These are phyloP conservation scores for Miscanthus lutarioriparius DNA, from an alignment of 176 grass and related monocot species.

Conservation along the genomic window DNA sequence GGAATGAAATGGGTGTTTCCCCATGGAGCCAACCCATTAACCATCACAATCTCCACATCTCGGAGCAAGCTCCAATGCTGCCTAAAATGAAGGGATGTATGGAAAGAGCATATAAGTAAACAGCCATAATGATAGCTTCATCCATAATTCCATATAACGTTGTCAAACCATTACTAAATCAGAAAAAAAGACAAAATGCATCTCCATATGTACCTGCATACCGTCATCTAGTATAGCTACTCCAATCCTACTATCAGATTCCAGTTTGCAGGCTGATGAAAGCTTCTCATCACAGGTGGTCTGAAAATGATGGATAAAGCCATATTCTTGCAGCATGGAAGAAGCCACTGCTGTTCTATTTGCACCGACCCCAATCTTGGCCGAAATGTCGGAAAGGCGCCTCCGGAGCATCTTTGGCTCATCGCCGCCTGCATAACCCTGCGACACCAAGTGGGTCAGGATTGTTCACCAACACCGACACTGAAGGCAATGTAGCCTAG, in stretches of 20 bases:
- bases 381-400: conserved; percentile 52
- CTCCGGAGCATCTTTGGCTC: conserved; percentile 75
- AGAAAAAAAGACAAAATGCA: neutral
- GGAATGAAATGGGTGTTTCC: conserved; percentile 75
- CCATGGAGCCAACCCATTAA: conserved; percentile 78
- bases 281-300: conserved; percentile 25
- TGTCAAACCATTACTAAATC: neutral
- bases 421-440: conserved; percentile 80
- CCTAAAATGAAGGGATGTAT: conserved; percentile 39
- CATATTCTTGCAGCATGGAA: conserved; percentile 58
- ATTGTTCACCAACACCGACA: neutral
- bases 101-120: neutral
- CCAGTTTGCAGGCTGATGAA: neutral
- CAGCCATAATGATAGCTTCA: neutral
- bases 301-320: conserved; percentile 33
- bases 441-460: neutral
- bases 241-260: conserved; percentile 55
- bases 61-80: conserved; percentile 75
- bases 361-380: conserved; percentile 66
- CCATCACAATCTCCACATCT: conserved; percentile 87
- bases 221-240: conserved; percentile 82
- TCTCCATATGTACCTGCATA: conserved; percentile 64
- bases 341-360: conserved; percentile 60
- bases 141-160: neutral
- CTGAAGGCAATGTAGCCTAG: neutral